A percentile compares a stretch with the other conserved stretches of the same genome.
phyloP scores from a whole-genome alignment of 2,329 filamentous ascomycete genomes.

The Fusarium agapanthi region DNA sequence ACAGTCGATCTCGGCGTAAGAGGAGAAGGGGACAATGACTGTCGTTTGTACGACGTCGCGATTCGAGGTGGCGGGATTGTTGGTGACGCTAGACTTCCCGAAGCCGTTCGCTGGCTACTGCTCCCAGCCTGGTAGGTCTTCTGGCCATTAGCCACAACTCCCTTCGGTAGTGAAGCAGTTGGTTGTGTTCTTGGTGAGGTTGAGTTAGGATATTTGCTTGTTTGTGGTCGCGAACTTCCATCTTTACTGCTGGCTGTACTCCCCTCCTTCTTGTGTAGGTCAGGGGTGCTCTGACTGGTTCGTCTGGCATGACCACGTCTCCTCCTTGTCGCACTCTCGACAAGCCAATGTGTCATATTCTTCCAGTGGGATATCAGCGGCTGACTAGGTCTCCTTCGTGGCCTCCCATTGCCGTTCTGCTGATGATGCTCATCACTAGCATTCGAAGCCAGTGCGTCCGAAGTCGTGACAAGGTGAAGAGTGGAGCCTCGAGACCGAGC shows the following conservation, averaged over 20 bases:
- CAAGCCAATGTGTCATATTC: slow-evolving; percentile 71
- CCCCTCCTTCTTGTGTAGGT: slow-evolving; percentile 61
- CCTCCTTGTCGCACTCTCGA: slow-evolving; percentile 66
- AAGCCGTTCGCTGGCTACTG: slow-evolving; percentile 34
- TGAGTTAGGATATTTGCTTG: slow-evolving; percentile 62
- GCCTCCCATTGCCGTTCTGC: slow-evolving; percentile 53
- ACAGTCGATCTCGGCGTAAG: slow-evolving; percentile 89
- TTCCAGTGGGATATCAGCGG: slow-evolving; percentile 69
- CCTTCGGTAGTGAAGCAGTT: slow-evolving; percentile 59
- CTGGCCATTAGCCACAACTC: slow-evolving; percentile 62
- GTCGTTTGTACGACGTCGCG: slow-evolving; percentile 67
- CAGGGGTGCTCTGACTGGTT: slow-evolving; percentile 67
- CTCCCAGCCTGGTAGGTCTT: slow-evolving; percentile 39
- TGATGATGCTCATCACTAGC: slow-evolving; percentile 42
- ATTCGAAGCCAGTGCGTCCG: slow-evolving; percentile 57
- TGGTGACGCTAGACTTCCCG: slow-evolving; percentile 41
- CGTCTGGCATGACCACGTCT: slow-evolving; percentile 59
- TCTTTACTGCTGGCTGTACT: slow-evolving; percentile 59
- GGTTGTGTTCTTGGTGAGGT: slow-evolving; percentile 47
- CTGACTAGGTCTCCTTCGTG: slow-evolving; percentile 65
- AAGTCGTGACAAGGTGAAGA: slow-evolving; percentile 81
- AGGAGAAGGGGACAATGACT: slow-evolving; percentile 86
- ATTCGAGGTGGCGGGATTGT: slow-evolving; percentile 44
- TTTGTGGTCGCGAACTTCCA: slow-evolving; percentile 66
- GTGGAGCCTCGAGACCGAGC: slow-evolving; percentile 83